Percentiles rank a stretch among this genome's conserved stretches.
Conservation (phyloP, 352 stramenopile genomes). For the Globisporangium lucens region DNA sequence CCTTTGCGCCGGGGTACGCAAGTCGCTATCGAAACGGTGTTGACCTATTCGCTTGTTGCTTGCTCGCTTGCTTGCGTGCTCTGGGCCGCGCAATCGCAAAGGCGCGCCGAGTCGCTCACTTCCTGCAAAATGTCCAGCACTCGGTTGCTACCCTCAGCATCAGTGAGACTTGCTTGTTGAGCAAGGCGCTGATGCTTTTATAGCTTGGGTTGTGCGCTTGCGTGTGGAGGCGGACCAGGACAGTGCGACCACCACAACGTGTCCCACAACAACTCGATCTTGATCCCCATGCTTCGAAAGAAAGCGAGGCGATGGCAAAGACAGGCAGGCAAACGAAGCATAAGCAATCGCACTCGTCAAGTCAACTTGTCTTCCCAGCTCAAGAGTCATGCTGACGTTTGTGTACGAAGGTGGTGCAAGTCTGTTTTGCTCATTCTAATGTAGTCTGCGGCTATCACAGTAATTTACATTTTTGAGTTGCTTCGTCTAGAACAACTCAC, state of each 20-base stretch:
- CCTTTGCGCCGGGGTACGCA: background rate
- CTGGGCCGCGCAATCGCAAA: background rate
- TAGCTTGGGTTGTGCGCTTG: background rate
- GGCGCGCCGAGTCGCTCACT: background rate
- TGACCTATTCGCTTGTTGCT: slow-evolving; percentile 8
- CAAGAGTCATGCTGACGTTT: too few species aligned
- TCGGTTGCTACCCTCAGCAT: background rate
- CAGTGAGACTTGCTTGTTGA: background rate
- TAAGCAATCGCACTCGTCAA: background rate
- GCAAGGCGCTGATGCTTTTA: background rate
- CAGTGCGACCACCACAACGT: background rate
- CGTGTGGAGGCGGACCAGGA: background rate
- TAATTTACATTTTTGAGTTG: too few species aligned
- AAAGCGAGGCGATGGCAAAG: too few species aligned
- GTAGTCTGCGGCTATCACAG: too few species aligned
- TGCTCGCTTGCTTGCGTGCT: background rate
- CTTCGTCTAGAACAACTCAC: too few species aligned
- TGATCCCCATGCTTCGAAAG: background rate
- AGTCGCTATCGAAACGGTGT: background rate
- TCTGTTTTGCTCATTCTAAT: too few species aligned
- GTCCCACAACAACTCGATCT: background rate
- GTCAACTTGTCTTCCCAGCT: background rate
- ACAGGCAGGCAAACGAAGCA: too few species aligned
- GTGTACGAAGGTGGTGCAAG: too few species aligned
- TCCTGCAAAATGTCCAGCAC: background rate